A percentile compares a stretch with the other conserved stretches of the same genome.
These are phyloP conservation scores for Amanita fuliginea DNA, from an alignment of 768 basidiomycete species.

Conservation along the genomic window DNA sequence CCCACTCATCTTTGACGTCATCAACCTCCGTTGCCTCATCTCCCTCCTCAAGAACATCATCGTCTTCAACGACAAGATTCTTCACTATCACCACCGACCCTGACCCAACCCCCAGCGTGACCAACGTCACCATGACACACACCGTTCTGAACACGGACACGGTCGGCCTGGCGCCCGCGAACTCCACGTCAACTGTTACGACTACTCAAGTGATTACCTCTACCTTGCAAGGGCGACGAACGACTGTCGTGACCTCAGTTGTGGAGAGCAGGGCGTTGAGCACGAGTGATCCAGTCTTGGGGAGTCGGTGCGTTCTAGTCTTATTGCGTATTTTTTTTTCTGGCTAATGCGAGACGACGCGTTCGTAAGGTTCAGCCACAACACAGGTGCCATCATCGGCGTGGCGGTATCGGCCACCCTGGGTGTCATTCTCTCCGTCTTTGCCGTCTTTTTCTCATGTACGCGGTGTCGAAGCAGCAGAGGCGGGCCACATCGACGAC, in stretches of 20 bases:
- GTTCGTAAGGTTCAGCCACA: conserved; percentile 22
- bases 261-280: conserved; percentile 21
- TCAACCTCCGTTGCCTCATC: neutral
- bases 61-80: neutral
- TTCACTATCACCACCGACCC: neutral
- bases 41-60: neutral
- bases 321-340: no score
- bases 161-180: neutral
- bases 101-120: neutral
- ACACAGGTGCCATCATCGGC: conserved; percentile 28
- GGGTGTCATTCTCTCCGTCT: conserved; percentile 17
- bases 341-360: neutral
- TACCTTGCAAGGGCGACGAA: conserved; percentile 9
- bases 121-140: neutral
- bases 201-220: conserved; percentile 11
- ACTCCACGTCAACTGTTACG: conserved; percentile 7
- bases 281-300: conserved; percentile 16
- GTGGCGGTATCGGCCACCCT: conserved; percentile 20
- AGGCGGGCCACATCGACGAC: conserved; percentile 8
- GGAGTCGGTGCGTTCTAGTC: conserved; percentile 1
- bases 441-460: conserved; percentile 23
- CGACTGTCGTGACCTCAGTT: conserved; percentile 12
- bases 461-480: conserved; percentile 12
- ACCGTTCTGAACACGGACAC: neutral
- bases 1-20: neutral